Evolutionary conservation across 1,284 basidiomycete species (phyloP), one percentile per base, ranked within the genome.

Genomic region (Trametes versicolor): DNA sequence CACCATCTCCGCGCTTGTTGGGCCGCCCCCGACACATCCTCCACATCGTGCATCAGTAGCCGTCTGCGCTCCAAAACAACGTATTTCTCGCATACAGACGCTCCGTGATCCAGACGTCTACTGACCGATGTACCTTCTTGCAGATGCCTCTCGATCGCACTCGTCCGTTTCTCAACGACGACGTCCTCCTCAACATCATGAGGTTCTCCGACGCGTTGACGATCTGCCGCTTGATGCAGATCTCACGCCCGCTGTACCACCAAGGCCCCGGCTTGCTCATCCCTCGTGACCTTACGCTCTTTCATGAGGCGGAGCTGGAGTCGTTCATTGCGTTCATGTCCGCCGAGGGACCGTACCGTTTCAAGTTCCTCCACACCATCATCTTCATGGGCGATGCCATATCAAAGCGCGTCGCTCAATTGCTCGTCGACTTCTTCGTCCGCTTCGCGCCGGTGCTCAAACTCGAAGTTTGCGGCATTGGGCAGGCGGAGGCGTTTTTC

Each of bases 271-370:
- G 41, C 21, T 25, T 25, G n/a, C 36, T 54, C n/a, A n/a, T 54
- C 17, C 34, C n/a, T 21, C 17, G 15, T 2, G 17, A 13, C 12
- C 21, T 54, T 23, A 41, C 21, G 52, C 52, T 54, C 1, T n/a
- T 15, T 12, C 36, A 23, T 7, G 52, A 25, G 37, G 23, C 52
- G 6, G 23, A 36, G 12, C 12, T 41, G 10, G 21, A 36, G 21
- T 54, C 52, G 4, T 54, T 54, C 37, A 27, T 41, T 12, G 32
- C 32, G 52, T 54, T 54, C 52, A 54, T 54, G 52, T 15, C 21
- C n/a, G 52, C 52, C 36, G 52, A 54, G 17, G 21, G 21, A 4
- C 34, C 36, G 2, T 23, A 37, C 37, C 52, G 52, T 7, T 39
- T 54, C 52, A 36, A 23, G 23, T 54, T 41, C 37, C 52, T 54